phyloP scores from a whole-genome alignment of 495 filamentous ascomycete species.

The Usnea hakonensis region DNA sequence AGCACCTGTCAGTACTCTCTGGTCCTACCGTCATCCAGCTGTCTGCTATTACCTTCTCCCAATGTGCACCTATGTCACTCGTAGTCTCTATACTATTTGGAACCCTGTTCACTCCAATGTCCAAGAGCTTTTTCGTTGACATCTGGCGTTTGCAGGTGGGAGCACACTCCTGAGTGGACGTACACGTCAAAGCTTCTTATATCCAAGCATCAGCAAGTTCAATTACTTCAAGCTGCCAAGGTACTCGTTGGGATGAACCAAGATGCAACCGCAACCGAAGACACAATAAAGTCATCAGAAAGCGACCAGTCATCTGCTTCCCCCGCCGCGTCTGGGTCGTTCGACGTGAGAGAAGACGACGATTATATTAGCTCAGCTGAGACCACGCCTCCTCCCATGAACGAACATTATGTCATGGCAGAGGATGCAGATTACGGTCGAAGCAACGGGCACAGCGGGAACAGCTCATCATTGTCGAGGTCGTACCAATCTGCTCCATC shows the following conservation, averaged over 20 bases:
- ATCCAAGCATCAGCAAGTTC: slow-evolving; percentile 98
- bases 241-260: slow-evolving; percentile 91
- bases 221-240: slow-evolving; percentile 90
- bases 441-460: slow-evolving; percentile 56
- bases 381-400: slow-evolving; percentile 48
- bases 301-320: slow-evolving; percentile 79
- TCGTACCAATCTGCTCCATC: slow-evolving; percentile 76
- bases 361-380: slow-evolving; percentile 48
- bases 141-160: slow-evolving; percentile 70
- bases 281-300: slow-evolving; percentile 54
- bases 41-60: slow-evolving; percentile 7
- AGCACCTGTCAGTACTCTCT: slow-evolving; percentile 91
- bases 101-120: not conserved
- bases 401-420: slow-evolving; percentile 38
- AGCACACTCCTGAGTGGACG: slow-evolving; percentile 97
- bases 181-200: slow-evolving; percentile 96
- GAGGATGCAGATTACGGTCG: slow-evolving; percentile 42
- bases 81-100: not conserved
- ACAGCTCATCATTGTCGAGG: slow-evolving; percentile 62
- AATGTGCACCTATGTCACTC: not conserved
- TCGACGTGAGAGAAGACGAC: slow-evolving; percentile 55
- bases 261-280: slow-evolving; percentile 49
- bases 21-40: slow-evolving; percentile 22
- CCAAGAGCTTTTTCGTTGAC: slow-evolving; percentile 6
- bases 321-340: slow-evolving; percentile 68